A percentile compares a stretch with the other conserved stretches of the same genome.
Conservation (phyloP, 2,329 filamentous ascomycete species). For the Aureobasidium sp. region DNA sequence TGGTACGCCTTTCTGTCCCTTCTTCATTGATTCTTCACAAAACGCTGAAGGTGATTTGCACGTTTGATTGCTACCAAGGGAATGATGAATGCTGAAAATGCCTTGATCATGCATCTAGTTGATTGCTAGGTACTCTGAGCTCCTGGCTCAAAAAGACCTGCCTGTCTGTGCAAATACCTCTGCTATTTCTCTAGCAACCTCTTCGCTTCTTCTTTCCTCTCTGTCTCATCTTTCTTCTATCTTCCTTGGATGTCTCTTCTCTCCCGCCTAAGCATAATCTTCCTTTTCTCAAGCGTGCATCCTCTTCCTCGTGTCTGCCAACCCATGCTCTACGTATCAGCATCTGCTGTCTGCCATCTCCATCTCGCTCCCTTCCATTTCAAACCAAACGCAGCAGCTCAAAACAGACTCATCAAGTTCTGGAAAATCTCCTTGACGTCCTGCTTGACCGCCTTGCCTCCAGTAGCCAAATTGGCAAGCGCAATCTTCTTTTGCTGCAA, state of each 20-base stretch:
- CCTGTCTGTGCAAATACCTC: background rate
- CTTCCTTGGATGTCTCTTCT: background rate
- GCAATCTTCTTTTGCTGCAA: conserved; percentile 90
- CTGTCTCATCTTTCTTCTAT: no score
- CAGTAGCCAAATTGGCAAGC: conserved; percentile 70
- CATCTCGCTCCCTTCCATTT: background rate
- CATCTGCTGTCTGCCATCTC: no score
- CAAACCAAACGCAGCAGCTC: background rate
- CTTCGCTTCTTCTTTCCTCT: background rate
- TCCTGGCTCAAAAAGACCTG: background rate
- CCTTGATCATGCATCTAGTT: no score
- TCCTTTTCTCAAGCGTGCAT: background rate
- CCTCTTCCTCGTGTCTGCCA: background rate
- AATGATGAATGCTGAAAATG: no score
- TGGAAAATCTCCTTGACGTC: conserved; percentile 58
- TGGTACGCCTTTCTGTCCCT: no score
- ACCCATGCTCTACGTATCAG: no score
- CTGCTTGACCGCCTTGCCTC: conserved; percentile 55
- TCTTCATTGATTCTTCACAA: no score
- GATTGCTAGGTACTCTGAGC: background rate
- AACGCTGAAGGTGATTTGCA: no score
- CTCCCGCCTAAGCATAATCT: background rate
- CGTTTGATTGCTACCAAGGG: no score
- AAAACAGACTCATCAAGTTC: conserved; percentile 54
- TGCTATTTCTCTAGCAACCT: background rate